Base-by-base conservation (phyloP, 1,139 yeast species). In the Debaryomyces robertsiae region DNA sequence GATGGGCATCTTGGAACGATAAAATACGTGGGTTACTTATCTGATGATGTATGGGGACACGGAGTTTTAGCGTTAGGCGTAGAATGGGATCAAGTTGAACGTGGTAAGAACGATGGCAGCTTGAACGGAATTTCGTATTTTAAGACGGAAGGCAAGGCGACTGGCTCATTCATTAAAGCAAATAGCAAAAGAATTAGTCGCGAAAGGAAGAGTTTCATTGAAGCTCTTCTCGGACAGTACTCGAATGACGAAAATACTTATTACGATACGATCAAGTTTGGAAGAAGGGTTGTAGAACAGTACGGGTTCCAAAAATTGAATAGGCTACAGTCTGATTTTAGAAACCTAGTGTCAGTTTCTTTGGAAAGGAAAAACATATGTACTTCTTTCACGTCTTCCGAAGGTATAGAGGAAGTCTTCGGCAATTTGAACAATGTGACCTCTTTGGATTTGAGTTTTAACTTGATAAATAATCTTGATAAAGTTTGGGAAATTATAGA, bases 41-140 rank as follows among this genome's bases (percentile, higher is more conserved):
- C 39, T 33, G 34, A 53, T 1, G 75, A 78, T 0, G 66, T 63
- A 3, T 89, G 96, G 96, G 79, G 81, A 0, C 58, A 58, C 5
- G 63, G 58, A 2, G 47, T 48, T 0, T 28, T 40, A 0, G 90
- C 93, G 0, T 62, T 78, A 11, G 97, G 97, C 0, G 73, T 91
- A 1, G 97, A 91, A 57, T 91, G 97, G 97, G 97, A 91, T 57
- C 70, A 80, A 40, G 60, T 73, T 1, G 55, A 54, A 4, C 70
- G 80, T 36, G 98, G 98, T 9, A 85, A 87, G 57, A 90, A 93
- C 55, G 76, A 79, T 50, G 98, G 98, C 6, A 68, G 72, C 19
- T 77, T 80, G 36, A 74, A 80, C 33, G 94, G 86, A 2, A 53
- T 63, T 4, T 58, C 63, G 32, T 89, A 89, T 60, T 90, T 90